phyloP scores from a whole-genome alignment of 73 alveolate species.

The Effrenium voratum region DNA sequence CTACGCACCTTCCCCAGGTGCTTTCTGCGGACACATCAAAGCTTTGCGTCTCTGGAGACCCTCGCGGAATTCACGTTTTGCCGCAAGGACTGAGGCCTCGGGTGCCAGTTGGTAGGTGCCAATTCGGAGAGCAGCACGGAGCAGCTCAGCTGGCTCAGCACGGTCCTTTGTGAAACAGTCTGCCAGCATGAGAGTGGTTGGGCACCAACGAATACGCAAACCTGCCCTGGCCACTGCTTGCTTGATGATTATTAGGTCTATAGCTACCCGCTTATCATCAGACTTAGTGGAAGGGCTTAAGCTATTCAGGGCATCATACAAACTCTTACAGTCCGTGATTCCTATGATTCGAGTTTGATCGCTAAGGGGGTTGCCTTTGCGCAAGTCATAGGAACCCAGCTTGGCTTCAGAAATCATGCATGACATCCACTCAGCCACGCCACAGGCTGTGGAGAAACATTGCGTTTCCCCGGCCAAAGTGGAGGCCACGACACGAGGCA shows the following conservation, averaged over 20 bases:
- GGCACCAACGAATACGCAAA: background rate
- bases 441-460: background rate
- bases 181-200: background rate
- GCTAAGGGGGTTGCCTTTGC: background rate
- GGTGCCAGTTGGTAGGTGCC: background rate
- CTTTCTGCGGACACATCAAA: background rate
- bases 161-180: background rate
- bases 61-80: background rate
- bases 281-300: background rate
- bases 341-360: background rate
- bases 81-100: background rate
- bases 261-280: conserved; percentile 21
- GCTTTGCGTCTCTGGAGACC: background rate
- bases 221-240: background rate
- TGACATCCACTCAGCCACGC: background rate
- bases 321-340: background rate
- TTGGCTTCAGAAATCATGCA: background rate
- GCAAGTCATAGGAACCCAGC: background rate
- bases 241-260: background rate
- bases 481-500: conserved; percentile 2
- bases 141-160: background rate
- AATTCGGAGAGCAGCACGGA: background rate
- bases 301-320: background rate
- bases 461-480: conserved; percentile 15
- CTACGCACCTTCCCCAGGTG: background rate